phyloP scores from a whole-genome alignment of 805 yeast species.

The Barnettozyma botsteinii region DNA sequence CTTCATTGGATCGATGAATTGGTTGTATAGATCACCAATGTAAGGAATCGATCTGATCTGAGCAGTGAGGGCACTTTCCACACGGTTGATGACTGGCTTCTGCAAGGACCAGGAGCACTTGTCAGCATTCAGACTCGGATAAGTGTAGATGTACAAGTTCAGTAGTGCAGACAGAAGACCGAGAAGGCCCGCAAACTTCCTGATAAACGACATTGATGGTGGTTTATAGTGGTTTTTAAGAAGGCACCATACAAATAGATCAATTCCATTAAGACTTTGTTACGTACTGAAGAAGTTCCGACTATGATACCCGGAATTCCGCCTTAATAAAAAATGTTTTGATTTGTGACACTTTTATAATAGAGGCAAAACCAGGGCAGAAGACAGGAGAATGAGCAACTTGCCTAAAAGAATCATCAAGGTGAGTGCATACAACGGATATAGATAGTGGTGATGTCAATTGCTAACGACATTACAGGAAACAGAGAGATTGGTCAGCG shows the following conservation, averaged over 20 bases:
- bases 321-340: too few species aligned
- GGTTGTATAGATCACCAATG: conserved; percentile 20
- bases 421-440: conserved; percentile 40
- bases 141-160: conserved; percentile 66
- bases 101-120: conserved; percentile 55
- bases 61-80: conserved; percentile 8
- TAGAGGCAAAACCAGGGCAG: too few species aligned
- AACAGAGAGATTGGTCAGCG: conserved; percentile 85
- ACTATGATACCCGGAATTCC: too few species aligned
- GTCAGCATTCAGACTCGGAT: conserved; percentile 55
- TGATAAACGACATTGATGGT: conserved; percentile 16
- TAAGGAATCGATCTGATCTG: conserved; percentile 16
- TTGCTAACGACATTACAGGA: conserved; percentile 41
- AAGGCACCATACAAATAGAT: too few species aligned
- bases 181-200: conserved; percentile 21
- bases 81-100: conserved; percentile 14
- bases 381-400: conserved; percentile 12
- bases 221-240: not conserved
- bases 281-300: too few species aligned
- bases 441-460: too few species aligned
- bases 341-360: not conserved
- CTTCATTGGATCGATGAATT: conserved; percentile 24
- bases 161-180: conserved; percentile 36
- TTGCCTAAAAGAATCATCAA: conserved; percentile 90
- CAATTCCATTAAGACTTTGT: too few species aligned